Conservation (phyloP, 2,329 filamentous ascomycete genomes). For the Paraphaeosphaeria sporulosa region DNA sequence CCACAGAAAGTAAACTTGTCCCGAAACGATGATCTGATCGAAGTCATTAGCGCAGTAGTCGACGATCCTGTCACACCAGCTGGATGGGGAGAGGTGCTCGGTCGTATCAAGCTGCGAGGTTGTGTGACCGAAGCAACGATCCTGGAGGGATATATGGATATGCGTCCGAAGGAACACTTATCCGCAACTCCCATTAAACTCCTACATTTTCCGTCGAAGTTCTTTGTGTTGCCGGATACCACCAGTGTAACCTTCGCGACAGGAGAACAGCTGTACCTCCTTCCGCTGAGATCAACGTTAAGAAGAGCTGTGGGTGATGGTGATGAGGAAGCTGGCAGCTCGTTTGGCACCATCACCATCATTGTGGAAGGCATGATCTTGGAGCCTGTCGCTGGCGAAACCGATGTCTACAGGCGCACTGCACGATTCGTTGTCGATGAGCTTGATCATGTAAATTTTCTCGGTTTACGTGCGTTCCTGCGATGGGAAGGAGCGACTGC, state of each 20-base stretch:
- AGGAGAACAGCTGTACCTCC: not conserved
- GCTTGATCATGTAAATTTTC: not conserved
- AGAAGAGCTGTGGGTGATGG: not conserved
- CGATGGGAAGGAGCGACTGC: not conserved
- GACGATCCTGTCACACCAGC: not conserved
- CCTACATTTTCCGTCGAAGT: not conserved
- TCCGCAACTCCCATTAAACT: not conserved
- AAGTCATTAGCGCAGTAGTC: not conserved
- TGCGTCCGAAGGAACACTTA: not conserved
- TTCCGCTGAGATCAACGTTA: conserved; percentile 3
- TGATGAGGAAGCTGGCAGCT: not conserved
- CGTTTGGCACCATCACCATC: not conserved
- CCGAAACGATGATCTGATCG: conserved; percentile 1
- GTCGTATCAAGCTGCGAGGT: not conserved
- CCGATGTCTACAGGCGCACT: not conserved
- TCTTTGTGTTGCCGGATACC: not conserved
- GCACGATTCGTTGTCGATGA: conserved; percentile 4
- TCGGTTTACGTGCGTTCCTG: not conserved
- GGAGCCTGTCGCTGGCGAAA: not conserved
- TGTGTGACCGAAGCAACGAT: not conserved
- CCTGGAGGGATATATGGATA: not conserved
- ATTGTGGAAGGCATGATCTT: conserved; percentile 4
- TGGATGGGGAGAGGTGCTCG: not conserved
- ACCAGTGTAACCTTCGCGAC: not conserved
- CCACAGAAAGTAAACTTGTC: not conserved